Evolutionary conservation across 305 asterid genomes (phyloP).

Genomic region (Solanum hybrid): DNA sequence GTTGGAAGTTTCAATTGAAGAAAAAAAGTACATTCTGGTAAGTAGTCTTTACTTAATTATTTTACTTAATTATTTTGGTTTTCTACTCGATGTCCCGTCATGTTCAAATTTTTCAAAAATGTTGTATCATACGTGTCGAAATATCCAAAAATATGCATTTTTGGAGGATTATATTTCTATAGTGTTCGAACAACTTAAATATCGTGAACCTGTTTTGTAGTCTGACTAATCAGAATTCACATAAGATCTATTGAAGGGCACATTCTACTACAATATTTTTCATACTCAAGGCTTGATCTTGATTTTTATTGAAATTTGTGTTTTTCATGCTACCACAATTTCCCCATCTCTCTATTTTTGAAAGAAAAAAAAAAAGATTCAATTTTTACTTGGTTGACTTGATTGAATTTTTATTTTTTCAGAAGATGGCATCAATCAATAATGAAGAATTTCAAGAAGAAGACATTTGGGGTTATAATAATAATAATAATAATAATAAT

Average conservation of each 20-base stretch:
- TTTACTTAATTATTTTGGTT: background rate
- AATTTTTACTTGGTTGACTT: background rate
- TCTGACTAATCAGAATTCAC: background rate
- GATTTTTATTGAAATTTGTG: background rate
- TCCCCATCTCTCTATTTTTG: background rate
- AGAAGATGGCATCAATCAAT: slow-evolving; percentile 21
- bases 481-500: slow-evolving; percentile 3
- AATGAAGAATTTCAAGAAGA: slow-evolving; percentile 56
- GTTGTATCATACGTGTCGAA: fast-evolving
- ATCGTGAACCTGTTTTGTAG: fast-evolving
- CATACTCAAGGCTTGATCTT: background rate
- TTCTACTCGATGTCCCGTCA: fast-evolving
- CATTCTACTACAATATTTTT: background rate
- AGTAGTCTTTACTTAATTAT: background rate
- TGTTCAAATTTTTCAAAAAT: background rate
- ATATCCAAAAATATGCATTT: background rate
- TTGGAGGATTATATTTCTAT: background rate
- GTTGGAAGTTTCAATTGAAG: background rate
- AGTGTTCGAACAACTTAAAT: background rate
- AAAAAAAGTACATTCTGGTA: background rate
- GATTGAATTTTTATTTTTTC: background rate
- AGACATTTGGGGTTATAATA: slow-evolving; percentile 41
- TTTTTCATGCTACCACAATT: background rate
- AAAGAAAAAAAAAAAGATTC: background rate
- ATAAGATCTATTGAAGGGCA: background rate